These are phyloP conservation scores for Backusella tuberculispora DNA, from an alignment of 192 early-diverging fungal genomes.

Conservation along the genomic window DNA sequence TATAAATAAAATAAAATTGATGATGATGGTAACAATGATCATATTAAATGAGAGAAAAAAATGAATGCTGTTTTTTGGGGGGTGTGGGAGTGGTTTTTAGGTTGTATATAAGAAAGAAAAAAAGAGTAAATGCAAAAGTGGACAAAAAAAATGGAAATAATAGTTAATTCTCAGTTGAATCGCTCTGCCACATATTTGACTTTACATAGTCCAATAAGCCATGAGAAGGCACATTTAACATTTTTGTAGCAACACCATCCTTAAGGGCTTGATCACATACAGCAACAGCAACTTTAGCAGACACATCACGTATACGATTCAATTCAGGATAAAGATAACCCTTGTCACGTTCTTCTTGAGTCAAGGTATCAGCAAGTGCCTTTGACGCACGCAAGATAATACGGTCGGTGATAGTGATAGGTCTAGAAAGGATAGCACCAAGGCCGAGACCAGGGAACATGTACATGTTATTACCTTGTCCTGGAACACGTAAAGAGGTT, in stretches of 20 bases:
- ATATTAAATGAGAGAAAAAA: neutral
- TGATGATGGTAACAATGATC: too few species aligned
- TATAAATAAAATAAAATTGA: too few species aligned
- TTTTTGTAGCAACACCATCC: conserved; percentile 32
- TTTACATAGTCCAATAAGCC: conserved; percentile 26
- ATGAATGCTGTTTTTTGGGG: neutral
- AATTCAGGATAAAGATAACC: conserved; percentile 86
- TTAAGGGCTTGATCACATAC: conserved; percentile 59
- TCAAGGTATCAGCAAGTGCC: conserved; percentile 79
- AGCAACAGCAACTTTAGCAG: conserved; percentile 79
- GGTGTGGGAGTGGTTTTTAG: neutral
- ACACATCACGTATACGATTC: conserved; percentile 85
- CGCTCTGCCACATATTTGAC: conserved; percentile 33
- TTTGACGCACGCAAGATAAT: conserved; percentile 83
- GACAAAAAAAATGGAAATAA: neutral
- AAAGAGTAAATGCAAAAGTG: neutral
- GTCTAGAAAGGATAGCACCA: conserved; percentile 77
- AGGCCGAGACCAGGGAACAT: conserved; percentile 84
- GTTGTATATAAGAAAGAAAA: neutral
- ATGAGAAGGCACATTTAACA: conserved; percentile 15
- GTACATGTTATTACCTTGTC: conserved; percentile 86
- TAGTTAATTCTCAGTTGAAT: neutral
- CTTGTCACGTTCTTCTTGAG: conserved; percentile 64
- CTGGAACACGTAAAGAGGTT: conserved; percentile 60
- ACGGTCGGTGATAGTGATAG: conserved; percentile 71